Conservation (phyloP, 2,329 filamentous ascomycete genomes). For the Pseudogymnoascus sp. region DNA sequence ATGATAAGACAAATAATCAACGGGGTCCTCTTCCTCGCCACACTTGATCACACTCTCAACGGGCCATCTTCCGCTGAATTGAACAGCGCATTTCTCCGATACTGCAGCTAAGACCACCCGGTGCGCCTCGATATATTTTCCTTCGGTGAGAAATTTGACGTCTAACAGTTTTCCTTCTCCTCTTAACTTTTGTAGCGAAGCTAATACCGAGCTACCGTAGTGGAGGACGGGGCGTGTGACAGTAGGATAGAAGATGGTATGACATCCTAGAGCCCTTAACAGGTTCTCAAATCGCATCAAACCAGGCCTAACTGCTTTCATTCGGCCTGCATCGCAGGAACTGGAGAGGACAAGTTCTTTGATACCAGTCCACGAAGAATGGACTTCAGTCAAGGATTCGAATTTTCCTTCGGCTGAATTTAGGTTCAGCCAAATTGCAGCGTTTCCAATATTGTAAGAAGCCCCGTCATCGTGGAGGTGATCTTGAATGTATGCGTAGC, state of each 20-base stretch:
- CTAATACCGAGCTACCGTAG: not conserved
- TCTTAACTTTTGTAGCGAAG: not conserved
- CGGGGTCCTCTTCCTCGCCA: slow-evolving; percentile 15
- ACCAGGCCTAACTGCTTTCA: slow-evolving; percentile 19
- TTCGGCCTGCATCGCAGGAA: slow-evolving; percentile 20
- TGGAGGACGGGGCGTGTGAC: slow-evolving; percentile 11
- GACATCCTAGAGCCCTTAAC: slow-evolving; percentile 19
- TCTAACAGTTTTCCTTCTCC: not conserved
- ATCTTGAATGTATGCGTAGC: slow-evolving; percentile 22
- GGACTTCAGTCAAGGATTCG: not conserved
- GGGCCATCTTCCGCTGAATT: slow-evolving; percentile 16
- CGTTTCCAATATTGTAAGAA: slow-evolving; percentile 10
- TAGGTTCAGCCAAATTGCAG: not conserved
- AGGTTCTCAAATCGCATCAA: slow-evolving; percentile 22
- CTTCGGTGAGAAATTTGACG: not conserved
- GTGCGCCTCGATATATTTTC: not conserved
- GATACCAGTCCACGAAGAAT: slow-evolving; percentile 1
- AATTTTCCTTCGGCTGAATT: not conserved
- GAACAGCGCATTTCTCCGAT: slow-evolving; percentile 17
- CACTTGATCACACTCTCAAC: slow-evolving; percentile 17
- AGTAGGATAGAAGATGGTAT: slow-evolving; percentile 20
- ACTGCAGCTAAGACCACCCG: slow-evolving; percentile 15
- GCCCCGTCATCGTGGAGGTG: slow-evolving; percentile 11
- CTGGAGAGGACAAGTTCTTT: slow-evolving; percentile 21
- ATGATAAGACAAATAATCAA: slow-evolving; percentile 18